Evolutionary conservation across 768 basidiomycete genomes (phyloP), one percentile per base, ranked within the genome.

Genomic region (Botryobasidium botryosum): DNA sequence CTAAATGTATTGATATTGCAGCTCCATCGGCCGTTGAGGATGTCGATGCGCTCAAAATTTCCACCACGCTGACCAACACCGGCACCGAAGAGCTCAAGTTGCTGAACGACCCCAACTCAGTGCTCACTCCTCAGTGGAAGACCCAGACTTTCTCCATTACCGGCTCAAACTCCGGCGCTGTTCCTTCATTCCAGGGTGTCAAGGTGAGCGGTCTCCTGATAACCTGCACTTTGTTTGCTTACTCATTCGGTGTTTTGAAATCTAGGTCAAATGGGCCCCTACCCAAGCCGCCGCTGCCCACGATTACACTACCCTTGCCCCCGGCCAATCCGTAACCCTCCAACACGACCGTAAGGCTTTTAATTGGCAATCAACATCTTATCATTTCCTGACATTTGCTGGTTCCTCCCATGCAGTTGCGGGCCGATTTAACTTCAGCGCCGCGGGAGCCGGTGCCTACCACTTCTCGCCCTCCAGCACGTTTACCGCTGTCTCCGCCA

Each of bases 21-120:
- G n/a, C n/a, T n/a, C n/a, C n/a, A n/a, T n/a, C n/a, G n/a, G n/a
- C n/a, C n/a, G n/a, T n/a, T n/a, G n/a, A n/a, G n/a, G n/a, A n/a
- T n/a, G n/a, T n/a, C n/a, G n/a, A n/a, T n/a, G n/a, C n/a, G n/a
- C n/a, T n/a, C n/a, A n/a, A n/a, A n/a, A n/a, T n/a, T n/a, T n/a
- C n/a, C n/a, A n/a, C n/a, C n/a, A n/a, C n/a, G n/a, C n/a, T 45
- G 18, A 45, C 44, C 35, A 45, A 45, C 28, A 40, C 35, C 35
- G 44, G 44, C 12, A 25, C 35, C 15, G 44, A 45, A 25, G 36
- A 1, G 13, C 33, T 45, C 4, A 45, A n/a, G 18, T 29, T 45
- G 5, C 20, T 45, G 13, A 39, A 45, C n/a, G 44, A 45, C 21
- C 44, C 44, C 5, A 45, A 45, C 24, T 24, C 33, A 4, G 25